Evolutionary conservation across 176 grass and related monocot species (phyloP), one percentile per base, ranked within the genome.

Genomic region (Aegilops sharonensis): DNA sequence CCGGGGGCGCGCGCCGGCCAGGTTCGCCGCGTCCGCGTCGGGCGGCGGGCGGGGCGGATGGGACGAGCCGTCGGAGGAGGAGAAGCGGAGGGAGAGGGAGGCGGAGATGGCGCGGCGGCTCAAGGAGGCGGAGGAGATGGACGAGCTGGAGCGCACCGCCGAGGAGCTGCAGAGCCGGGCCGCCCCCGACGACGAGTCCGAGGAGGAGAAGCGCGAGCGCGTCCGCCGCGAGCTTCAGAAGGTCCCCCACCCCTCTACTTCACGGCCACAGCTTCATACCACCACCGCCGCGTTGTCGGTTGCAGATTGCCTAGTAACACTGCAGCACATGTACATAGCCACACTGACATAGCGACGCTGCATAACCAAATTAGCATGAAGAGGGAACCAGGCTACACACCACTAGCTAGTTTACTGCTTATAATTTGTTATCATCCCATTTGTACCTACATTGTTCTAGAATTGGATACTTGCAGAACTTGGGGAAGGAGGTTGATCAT

Each of bases 61-160:
- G 88, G 86, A 52, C 2, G 48, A 72, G 69, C 20, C 18, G 14
- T 59, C 68, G 79, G 84, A 76, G 75, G 78, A 73, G 2, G 84
- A 84, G 42, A 9, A 4, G 36, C 85, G 68, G 61, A 15, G 82
- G 27, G 72, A 91, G 78, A 34, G 94, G 92, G 89, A 98, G 76
- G 94, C 90, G 79, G 94, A 92, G 79, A 47, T 90, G 18, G 82
- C 84, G 30, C 87, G 86, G 39, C 86, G 86, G 42, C 56, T 92
- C 3, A 98, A 94, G 68, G 97, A 98, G 68, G 84, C 93, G 77
- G 97, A 98, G 87, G 97, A 94, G 88, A 95, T 91, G 94, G 86
- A 94, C 87, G 97, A 98, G 88, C 84, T 98, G 39, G 97, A 98
- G 88, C 91, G 93, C 69, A 81, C 82, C 2, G 97, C 97, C 4